Evolutionary conservation across 1,139 yeast species (phyloP).

Genomic region (Casaregolazyma lundiana): DNA sequence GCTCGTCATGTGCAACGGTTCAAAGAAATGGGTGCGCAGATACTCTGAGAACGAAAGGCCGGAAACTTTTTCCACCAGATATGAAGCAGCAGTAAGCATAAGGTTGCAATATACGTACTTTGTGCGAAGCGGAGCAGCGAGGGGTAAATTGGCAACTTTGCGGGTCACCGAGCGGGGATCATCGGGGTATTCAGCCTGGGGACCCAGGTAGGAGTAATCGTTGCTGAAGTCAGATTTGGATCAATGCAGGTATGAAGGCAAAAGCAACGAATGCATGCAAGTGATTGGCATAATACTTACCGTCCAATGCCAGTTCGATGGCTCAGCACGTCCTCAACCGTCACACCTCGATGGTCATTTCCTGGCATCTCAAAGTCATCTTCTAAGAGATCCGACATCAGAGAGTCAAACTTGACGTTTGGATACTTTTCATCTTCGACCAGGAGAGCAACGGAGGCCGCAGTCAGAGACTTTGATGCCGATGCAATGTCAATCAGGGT

Average conservation of each 20-base stretch:
- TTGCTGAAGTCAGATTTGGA: no score
- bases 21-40: neutral
- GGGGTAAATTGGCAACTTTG: neutral
- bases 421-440: neutral
- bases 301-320: neutral
- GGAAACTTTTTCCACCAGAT: neutral
- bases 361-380: neutral
- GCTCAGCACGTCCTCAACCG: neutral
- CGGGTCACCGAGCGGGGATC: conserved; percentile 1
- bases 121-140: neutral
- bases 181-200: conserved; percentile 1
- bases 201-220: neutral
- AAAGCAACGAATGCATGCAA: no score
- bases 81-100: neutral
- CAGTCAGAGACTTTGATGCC: neutral
- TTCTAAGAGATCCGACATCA: neutral
- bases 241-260: no score
- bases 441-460: neutral
- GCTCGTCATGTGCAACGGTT: neutral
- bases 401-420: neutral
- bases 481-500: neutral
- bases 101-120: neutral
- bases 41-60: neutral
- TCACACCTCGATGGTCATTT: neutral
- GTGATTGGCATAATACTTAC: neutral